A percentile compares a stretch with the other conserved stretches of the same genome.
phyloP scores from a whole-genome alignment of 2,329 filamentous ascomycete species.

The Colletotrichum sp. region DNA sequence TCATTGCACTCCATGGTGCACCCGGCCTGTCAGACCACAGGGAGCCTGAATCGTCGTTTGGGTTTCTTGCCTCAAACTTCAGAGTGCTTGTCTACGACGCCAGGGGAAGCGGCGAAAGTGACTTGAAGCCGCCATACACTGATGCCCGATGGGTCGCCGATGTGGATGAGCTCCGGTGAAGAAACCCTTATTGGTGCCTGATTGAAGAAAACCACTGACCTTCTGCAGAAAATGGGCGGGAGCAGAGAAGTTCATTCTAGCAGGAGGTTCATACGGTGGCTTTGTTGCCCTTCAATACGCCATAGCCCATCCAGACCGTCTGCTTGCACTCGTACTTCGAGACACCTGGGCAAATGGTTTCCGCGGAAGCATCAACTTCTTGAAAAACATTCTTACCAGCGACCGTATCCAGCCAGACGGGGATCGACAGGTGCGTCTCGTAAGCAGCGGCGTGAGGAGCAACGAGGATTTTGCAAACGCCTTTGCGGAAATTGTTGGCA shows the following conservation, averaged over 20 bases:
- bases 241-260: conserved; percentile 24
- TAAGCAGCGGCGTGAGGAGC: conserved; percentile 21
- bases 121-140: conserved; percentile 25
- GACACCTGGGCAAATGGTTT: conserved; percentile 25
- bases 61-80: conserved; percentile 22
- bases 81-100: conserved; percentile 28
- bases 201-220: neutral
- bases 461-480: conserved; percentile 22
- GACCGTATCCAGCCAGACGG: conserved; percentile 19
- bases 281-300: conserved; percentile 26
- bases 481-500: conserved; percentile 21
- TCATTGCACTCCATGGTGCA: conserved; percentile 27
- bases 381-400: conserved; percentile 18
- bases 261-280: conserved; percentile 28
- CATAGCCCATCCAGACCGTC: conserved; percentile 20
- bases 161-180: conserved; percentile 28
- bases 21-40: conserved; percentile 26
- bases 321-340: conserved; percentile 25
- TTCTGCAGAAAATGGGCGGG: conserved; percentile 22
- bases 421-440: conserved; percentile 23
- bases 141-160: conserved; percentile 28
- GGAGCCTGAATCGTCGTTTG: conserved; percentile 23
- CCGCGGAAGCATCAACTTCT: conserved; percentile 8
- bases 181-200: neutral
- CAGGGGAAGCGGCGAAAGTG: conserved; percentile 27